Evolutionary conservation across 2,329 filamentous ascomycete genomes (phyloP).

Genomic region (Catunica adiposa): DNA sequence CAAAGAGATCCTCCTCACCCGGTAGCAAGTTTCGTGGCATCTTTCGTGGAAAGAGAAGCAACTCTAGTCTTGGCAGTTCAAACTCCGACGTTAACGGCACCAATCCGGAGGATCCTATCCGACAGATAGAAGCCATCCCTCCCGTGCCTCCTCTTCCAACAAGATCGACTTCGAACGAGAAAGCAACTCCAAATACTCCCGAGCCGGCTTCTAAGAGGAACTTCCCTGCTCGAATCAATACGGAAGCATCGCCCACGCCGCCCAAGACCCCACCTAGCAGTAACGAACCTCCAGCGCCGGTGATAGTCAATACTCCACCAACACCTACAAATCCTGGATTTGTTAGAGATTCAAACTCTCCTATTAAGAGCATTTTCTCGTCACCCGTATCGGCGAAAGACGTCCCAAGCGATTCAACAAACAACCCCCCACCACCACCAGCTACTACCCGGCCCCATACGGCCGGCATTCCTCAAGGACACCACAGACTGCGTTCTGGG

Average conservation of each 20-base stretch:
- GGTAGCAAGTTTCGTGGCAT: constrained; percentile 55
- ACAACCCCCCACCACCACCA: constrained; percentile 2
- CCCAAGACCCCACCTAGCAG: constrained; percentile 30
- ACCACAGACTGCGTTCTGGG: constrained; percentile 14
- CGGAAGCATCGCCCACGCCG: constrained; percentile 18
- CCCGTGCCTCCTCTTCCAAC: background rate
- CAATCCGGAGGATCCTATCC: constrained; percentile 23
- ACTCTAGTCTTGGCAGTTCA: constrained; percentile 19
- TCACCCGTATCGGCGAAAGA: constrained; percentile 7
- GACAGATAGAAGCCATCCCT: background rate
- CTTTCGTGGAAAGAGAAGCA: constrained; percentile 41
- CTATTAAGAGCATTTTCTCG: constrained; percentile 14
- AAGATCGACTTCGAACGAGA: background rate
- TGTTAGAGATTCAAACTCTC: constrained; percentile 16
- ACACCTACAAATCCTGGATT: constrained; percentile 36
- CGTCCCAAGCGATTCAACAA: background rate
- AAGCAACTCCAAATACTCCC: background rate
- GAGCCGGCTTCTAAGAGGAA: constrained; percentile 1
- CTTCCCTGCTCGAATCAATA: constrained; percentile 8
- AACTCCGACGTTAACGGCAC: constrained; percentile 2
- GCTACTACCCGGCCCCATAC: constrained; percentile 6
- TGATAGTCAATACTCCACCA: constrained; percentile 51
- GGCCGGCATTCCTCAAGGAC: constrained; percentile 42
- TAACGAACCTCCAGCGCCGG: constrained; percentile 28
- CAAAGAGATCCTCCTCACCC: constrained; percentile 46